Evolutionary conservation across 441 rosid species (phyloP).

Genomic region (Adansonia gregorii): DNA sequence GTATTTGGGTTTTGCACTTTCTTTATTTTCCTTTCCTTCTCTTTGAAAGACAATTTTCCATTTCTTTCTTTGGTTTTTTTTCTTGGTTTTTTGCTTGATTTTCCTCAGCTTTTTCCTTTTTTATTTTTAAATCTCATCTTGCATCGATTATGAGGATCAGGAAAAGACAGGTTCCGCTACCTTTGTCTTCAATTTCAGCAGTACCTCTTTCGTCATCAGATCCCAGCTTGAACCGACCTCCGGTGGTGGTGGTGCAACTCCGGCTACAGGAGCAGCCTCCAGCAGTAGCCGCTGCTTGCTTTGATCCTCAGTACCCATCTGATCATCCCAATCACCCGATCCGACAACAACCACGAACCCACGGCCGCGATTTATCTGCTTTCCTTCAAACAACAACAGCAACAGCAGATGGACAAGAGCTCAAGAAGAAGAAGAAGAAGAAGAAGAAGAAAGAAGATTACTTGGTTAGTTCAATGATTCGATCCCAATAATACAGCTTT

Average conservation of each 20-base stretch:
- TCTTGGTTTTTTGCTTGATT: not conserved
- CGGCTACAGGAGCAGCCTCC: slow-evolving; percentile 29
- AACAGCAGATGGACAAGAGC: not conserved
- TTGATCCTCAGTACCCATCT: slow-evolving; percentile 8
- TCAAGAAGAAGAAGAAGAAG: slow-evolving; percentile 14
- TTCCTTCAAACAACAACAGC: not conserved
- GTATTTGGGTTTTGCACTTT: slow-evolving; percentile 35
- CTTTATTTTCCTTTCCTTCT: not conserved
- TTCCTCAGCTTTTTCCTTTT: not conserved
- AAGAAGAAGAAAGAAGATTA: slow-evolving; percentile 28
- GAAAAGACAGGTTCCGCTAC: slow-evolving; percentile 68
- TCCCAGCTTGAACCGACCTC: slow-evolving; percentile 64
- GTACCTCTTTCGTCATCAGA: slow-evolving; percentile 72
- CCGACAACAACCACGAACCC: slow-evolving; percentile 22
- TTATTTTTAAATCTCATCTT: not conserved
- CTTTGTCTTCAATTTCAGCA: slow-evolving; percentile 76
- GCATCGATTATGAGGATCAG: slow-evolving; percentile 83
- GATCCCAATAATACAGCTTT: not conserved
- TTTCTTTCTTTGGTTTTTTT: not conserved
- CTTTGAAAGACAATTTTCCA: not conserved
- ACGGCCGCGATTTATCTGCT: slow-evolving; percentile 21
- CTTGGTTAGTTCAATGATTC: slow-evolving; percentile 36
- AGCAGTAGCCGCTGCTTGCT: not conserved
- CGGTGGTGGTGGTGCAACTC: slow-evolving; percentile 61
- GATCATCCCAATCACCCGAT: slow-evolving; percentile 51